Percentiles rank a stretch among this genome's conserved stretches.
Evolutionary conservation across 352 stramenopile species (phyloP).

Genomic region (Phytophthora lateralis): DNA sequence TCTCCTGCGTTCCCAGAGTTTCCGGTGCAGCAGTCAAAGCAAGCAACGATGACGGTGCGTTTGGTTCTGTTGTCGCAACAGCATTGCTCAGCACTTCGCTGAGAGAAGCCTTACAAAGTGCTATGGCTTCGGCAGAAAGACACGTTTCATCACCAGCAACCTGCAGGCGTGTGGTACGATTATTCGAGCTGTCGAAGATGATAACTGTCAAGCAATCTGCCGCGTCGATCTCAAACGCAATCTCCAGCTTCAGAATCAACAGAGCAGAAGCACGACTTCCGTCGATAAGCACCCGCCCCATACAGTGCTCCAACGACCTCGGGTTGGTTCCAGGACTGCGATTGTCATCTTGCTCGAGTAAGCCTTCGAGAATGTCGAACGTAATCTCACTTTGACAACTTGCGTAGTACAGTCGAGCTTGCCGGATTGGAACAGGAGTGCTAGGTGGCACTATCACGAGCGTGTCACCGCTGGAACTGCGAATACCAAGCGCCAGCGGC

Average conservation of each 20-base stretch:
- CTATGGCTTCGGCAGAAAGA: constrained; percentile 28
- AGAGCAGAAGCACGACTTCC: constrained; percentile 24
- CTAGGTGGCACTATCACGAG: constrained; percentile 32
- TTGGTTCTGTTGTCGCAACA: not conserved
- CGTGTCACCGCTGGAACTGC: constrained; percentile 35
- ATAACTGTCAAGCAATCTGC: constrained; percentile 27
- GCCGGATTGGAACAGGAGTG: constrained; percentile 24
- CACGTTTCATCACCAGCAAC: constrained; percentile 36
- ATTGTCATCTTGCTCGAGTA: constrained; percentile 13
- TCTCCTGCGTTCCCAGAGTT: not conserved
- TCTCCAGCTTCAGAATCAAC: constrained; percentile 43
- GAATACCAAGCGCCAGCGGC: constrained; percentile 38
- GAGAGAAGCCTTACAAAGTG: constrained; percentile 27
- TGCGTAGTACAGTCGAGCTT: constrained; percentile 42
- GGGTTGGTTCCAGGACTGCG: not conserved
- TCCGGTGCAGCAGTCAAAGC: not conserved
- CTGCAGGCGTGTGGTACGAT: constrained; percentile 17
- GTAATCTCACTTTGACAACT: constrained; percentile 36
- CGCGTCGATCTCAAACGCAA: constrained; percentile 34
- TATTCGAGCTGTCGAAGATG: constrained; percentile 31
- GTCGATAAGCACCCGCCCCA: constrained; percentile 35
- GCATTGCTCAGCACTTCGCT: not conserved
- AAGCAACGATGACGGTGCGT: not conserved
- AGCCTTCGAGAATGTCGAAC: constrained; percentile 41
- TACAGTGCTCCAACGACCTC: constrained; percentile 23